phyloP scores from a whole-genome alignment of 768 basidiomycete genomes.

The Calocera viscosa region DNA sequence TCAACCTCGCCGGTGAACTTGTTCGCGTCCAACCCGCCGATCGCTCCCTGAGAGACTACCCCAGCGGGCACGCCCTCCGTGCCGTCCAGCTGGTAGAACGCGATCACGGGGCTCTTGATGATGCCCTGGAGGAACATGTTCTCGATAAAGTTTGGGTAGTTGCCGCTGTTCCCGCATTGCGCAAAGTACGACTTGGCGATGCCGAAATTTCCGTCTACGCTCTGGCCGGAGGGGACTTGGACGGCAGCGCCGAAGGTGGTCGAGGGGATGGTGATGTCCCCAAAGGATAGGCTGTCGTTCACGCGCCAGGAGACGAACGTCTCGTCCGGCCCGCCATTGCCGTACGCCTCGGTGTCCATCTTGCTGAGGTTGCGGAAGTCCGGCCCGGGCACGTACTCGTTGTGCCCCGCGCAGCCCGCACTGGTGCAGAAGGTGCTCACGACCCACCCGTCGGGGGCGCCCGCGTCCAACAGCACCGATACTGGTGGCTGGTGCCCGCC shows the following conservation, averaged over 20 bases:
- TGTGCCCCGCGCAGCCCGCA: slow-evolving; percentile 2
- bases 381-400: background rate
- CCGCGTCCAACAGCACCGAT: background rate
- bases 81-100: slow-evolving; percentile 5
- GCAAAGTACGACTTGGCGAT: slow-evolving; percentile 10
- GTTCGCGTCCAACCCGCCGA: slow-evolving; percentile 13
- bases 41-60: background rate
- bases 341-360: slow-evolving; percentile 4
- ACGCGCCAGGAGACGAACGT: slow-evolving; percentile 3
- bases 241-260: slow-evolving; percentile 10
- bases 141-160: slow-evolving; percentile 11
- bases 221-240: background rate
- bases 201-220: background rate
- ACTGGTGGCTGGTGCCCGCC: background rate
- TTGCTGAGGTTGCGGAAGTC: slow-evolving; percentile 3
- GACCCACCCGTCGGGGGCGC: slow-evolving; percentile 10
- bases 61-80: slow-evolving; percentile 1
- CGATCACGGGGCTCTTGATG: slow-evolving; percentile 6
- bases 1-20: slow-evolving; percentile 14
- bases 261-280: background rate
- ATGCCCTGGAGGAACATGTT: background rate
- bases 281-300: slow-evolving; percentile 12
- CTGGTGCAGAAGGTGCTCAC: slow-evolving; percentile 6
- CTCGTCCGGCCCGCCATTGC: background rate
- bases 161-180: background rate